phyloP scores from a whole-genome alignment of 306 rosid genomes.

The apple (Malus domestica) region ASM211411v1 NC_041798.1:5387001-5387500 shows the following conservation, averaged over 20 bases:
- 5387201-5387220: neutral
- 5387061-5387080: neutral
- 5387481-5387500: neutral
- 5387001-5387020: neutral
- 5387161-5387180: neutral
- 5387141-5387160: neutral
- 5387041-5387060: neutral
- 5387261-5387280: neutral
- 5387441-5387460: neutral
- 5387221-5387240: neutral
- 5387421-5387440: neutral
- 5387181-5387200: neutral
- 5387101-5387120: neutral
- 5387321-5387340: neutral
- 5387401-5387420: neutral
- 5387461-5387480: neutral
- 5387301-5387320: slow-evolving; percentile 1
- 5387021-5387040: neutral
- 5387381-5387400: neutral
- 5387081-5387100: neutral
- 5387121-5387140: neutral
- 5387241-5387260: slow-evolving; percentile 4
- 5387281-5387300: neutral
- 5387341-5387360: slow-evolving; percentile 22
- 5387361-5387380: slow-evolving; percentile 2